phyloP scores from a whole-genome alignment of 768 basidiomycete species.

The Mrakia blollopis region DNA sequence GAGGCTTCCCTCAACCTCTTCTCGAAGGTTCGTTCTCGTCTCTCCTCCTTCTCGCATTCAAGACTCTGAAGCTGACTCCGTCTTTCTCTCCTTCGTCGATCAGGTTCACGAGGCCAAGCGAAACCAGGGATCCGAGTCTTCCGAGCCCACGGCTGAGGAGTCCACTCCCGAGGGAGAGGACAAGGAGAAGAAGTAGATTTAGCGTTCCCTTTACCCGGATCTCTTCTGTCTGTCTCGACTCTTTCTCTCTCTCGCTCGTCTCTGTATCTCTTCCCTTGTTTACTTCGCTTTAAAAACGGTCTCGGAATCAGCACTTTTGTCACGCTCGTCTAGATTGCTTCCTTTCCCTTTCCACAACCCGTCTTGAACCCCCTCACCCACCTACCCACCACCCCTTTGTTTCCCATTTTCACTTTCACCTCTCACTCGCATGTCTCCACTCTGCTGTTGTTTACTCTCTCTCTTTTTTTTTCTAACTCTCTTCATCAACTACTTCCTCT shows the following conservation, averaged over 20 bases:
- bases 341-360: too few relatives aligned
- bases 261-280: neutral
- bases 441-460: too few relatives aligned
- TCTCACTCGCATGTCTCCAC: too few relatives aligned
- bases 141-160: slow-evolving; percentile 22
- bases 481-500: too few relatives aligned
- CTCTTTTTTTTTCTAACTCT: too few relatives aligned
- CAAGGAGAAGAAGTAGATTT: slow-evolving; percentile 27
- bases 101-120: slow-evolving; percentile 22
- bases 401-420: too few relatives aligned
- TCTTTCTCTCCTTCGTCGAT: too few relatives aligned
- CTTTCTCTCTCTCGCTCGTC: neutral
- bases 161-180: slow-evolving; percentile 30
- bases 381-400: too few relatives aligned
- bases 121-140: slow-evolving; percentile 32
- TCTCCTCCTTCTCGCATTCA: neutral
- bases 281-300: neutral
- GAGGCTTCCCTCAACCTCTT: slow-evolving; percentile 92
- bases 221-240: neutral
- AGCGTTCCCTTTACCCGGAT: neutral
- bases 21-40: slow-evolving; percentile 66
- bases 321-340: too few relatives aligned
- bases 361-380: too few relatives aligned
- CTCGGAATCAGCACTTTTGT: neutral
- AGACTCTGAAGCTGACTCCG: neutral